Evolutionary conservation across 1,284 basidiomycete species (phyloP).

Genomic region (Marasmius tenuissimus): DNA sequence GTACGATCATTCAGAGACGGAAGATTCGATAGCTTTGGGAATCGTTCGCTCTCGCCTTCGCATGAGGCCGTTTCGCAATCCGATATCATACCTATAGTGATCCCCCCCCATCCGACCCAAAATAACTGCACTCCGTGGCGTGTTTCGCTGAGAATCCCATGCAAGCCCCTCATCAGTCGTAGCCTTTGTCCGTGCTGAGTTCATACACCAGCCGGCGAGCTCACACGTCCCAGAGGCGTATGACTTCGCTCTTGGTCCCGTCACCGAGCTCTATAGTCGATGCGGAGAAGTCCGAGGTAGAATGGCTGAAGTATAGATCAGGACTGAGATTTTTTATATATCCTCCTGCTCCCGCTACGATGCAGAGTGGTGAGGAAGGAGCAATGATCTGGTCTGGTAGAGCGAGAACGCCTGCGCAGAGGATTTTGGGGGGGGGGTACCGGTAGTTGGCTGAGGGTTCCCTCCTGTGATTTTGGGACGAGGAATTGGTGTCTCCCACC

Average conservation of each 20-base stretch:
- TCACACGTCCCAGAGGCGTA: slow-evolving; percentile 41
- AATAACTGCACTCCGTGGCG: slow-evolving; percentile 32
- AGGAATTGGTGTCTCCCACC: no score
- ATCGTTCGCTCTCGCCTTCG: no score
- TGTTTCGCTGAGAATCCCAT: slow-evolving; percentile 32
- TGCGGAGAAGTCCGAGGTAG: slow-evolving; percentile 8
- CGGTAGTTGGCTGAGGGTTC: not conserved
- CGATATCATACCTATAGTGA: slow-evolving; percentile 32
- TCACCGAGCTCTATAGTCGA: not conserved
- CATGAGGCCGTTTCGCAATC: slow-evolving; percentile 14
- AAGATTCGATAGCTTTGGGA: no score
- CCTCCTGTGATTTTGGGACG: not conserved
- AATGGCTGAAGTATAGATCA: slow-evolving; percentile 25
- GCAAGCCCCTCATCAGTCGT: slow-evolving; percentile 31
- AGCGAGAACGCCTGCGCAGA: not conserved
- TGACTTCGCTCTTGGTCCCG: slow-evolving; percentile 23
- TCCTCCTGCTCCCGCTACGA: slow-evolving; percentile 26
- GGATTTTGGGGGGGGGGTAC: no score
- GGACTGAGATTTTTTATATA: slow-evolving; percentile 38
- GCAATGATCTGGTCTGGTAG: not conserved
- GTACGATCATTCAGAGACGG: no score
- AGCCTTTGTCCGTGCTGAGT: slow-evolving; percentile 42
- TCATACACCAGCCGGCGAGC: slow-evolving; percentile 34
- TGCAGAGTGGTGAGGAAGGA: not conserved
- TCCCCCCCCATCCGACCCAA: slow-evolving; percentile 31